Base-by-base conservation (phyloP, 116 monocot species). In the Papilionanthe hybrid region DNA sequence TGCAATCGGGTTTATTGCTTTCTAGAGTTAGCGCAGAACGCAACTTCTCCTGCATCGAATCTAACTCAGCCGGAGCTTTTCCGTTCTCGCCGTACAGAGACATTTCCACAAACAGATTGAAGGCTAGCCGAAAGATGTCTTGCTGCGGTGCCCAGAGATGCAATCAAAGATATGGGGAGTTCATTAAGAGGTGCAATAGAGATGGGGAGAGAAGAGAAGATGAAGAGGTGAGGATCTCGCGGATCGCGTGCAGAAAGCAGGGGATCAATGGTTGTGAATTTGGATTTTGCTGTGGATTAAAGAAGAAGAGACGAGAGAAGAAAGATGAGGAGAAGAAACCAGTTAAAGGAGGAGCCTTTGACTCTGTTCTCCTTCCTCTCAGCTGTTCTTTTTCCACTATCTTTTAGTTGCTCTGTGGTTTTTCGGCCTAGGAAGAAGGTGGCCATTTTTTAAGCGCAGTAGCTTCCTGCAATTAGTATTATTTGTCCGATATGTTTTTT, bases 1-100 rank as follows among this genome's bases (percentile, higher is more conserved):
- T 84, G 58, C 78, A 43, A 56, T 86, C 86, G 55, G 84, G 85
- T 77, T 88, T 88, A 76, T 86, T 63, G 29, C 25, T 41, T 42
- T 77, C 83, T n/a, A 67, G 25, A 78, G 80, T 66, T 30, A 82
- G 67, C 8, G 83, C 68, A 22, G 81, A 78, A 67, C 42, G 78
- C 57, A 85, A n/a, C 23, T 74, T 76, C 53, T 75, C 42, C 8
- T 77, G 27, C 41, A 85, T 19, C 8, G 81, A 44, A 18, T 82
- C 79, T 50, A 81, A 28, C 50, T 53, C 82, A 10, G 77, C 30
- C 9, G 19, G 80, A 69, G 77, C 47, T 44, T 77, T 41, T 48
- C 47, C 45, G 77, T 23, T 20, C 72, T 42, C 77, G 20, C 44
- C 82, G 23, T 76, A 45, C 48, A n/a, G 78, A 80, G 85, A 83